Evolutionary conservation across 768 basidiomycete species (phyloP).

Genomic region (Peribolospora baueri): DNA sequence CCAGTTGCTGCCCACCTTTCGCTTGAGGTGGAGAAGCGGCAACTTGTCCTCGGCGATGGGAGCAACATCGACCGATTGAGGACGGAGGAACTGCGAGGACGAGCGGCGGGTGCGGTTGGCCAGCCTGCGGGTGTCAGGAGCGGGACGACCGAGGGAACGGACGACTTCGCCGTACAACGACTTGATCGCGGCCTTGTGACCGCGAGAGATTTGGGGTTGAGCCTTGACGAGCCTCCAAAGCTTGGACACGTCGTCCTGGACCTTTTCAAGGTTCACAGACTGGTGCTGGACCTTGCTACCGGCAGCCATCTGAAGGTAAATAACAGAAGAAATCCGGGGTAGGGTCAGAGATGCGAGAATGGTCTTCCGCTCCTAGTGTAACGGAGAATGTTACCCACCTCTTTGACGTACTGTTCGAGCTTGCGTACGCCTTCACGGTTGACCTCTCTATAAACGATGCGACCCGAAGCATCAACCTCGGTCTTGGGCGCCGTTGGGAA

Average conservation of each 20-base stretch:
- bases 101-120: constrained; percentile 40
- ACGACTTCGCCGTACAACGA: constrained; percentile 88
- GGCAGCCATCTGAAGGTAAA: constrained; percentile 59
- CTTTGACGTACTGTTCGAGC: constrained; percentile 62
- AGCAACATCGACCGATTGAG: constrained; percentile 37
- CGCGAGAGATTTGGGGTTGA: constrained; percentile 86
- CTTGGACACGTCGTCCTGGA: constrained; percentile 86
- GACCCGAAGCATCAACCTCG: constrained; percentile 75
- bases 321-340: background rate
- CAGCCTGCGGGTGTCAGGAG: constrained; percentile 28
- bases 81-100: constrained; percentile 90
- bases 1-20: constrained; percentile 84
- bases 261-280: constrained; percentile 37
- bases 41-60: constrained; percentile 68
- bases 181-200: constrained; percentile 87
- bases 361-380: too few species aligned
- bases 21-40: constrained; percentile 83
- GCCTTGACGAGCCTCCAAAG: constrained; percentile 94
- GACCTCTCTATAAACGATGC: constrained; percentile 83
- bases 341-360: background rate
- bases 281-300: constrained; percentile 38
- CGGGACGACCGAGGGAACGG: constrained; percentile 58
- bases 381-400: background rate
- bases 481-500: constrained; percentile 96
- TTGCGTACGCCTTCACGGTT: constrained; percentile 90